These are phyloP conservation scores for Sporothrix brunneoviolacea DNA, from an alignment of 2,329 filamentous ascomycete genomes.

Conservation along the genomic window DNA sequence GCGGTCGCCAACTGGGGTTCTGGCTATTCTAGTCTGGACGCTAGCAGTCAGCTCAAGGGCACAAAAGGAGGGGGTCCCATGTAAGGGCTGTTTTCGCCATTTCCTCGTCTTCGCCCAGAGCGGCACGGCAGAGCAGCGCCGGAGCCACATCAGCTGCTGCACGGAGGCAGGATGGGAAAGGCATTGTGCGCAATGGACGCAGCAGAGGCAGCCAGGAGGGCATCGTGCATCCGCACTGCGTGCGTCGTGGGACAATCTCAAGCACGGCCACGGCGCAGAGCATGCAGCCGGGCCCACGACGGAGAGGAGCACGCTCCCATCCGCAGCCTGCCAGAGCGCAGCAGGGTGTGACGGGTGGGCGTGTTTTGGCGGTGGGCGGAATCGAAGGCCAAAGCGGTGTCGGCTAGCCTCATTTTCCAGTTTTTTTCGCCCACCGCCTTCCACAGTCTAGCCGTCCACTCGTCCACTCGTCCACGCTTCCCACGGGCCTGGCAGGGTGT, in stretches of 20 bases:
- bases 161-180: not conserved
- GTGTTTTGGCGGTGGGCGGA: too few relatives aligned
- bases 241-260: slow-evolving; percentile 7
- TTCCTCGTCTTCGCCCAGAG: not conserved
- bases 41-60: slow-evolving; percentile 9
- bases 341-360: too few relatives aligned
- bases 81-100: not conserved
- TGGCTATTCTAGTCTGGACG: slow-evolving; percentile 1
- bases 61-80: not conserved
- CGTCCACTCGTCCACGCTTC: too few relatives aligned
- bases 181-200: not conserved
- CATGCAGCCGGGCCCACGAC: not conserved
- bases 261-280: not conserved
- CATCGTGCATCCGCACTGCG: slow-evolving; percentile 1
- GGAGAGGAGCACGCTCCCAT: too few relatives aligned
- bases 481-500: too few relatives aligned
- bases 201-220: not conserved
- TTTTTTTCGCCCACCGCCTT: not conserved
- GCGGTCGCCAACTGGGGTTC: not conserved
- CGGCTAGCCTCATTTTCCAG: not conserved
- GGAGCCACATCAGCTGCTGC: not conserved
- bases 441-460: not conserved
- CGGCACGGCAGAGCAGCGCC: not conserved
- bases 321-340: too few relatives aligned
- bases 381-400: slow-evolving; percentile 4